These are phyloP conservation scores for Nakaseomyces kungkrabaensis DNA, from an alignment of 1,139 yeast species.

Conservation along the genomic window DNA sequence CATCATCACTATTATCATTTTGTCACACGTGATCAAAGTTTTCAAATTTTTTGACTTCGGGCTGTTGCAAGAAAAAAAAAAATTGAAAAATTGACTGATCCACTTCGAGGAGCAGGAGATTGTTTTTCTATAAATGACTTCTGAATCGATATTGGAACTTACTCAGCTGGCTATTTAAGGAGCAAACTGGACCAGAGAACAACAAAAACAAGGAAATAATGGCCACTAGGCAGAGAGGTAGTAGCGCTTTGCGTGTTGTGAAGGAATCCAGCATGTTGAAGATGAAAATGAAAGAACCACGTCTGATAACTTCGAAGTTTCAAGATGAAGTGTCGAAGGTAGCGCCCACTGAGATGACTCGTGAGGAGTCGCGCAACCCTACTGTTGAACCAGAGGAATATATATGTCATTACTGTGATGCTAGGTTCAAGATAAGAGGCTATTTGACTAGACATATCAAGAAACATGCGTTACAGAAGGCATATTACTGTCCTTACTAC, in stretches of 20 bases:
- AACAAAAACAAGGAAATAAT: background rate
- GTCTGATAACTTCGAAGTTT: background rate
- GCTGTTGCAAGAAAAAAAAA: too few species aligned
- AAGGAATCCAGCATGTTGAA: background rate
- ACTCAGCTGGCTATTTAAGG: too few species aligned
- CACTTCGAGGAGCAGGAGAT: too few species aligned
- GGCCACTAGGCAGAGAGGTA: background rate
- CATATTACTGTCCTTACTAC: conserved; percentile 84
- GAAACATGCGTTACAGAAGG: conserved; percentile 79
- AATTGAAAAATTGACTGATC: too few species aligned
- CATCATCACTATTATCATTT: too few species aligned
- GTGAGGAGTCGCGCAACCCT: background rate
- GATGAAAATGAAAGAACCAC: background rate
- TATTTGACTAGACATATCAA: conserved; percentile 87
- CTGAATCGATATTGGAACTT: too few species aligned
- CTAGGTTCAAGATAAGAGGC: conserved; percentile 76
- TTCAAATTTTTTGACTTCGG: too few species aligned
- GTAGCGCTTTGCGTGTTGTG: background rate
- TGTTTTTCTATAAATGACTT: too few species aligned
- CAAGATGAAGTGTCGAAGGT: background rate
- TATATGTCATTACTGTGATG: conserved; percentile 63
- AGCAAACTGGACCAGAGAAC: too few species aligned
- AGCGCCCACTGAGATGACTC: background rate
- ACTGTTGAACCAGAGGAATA: background rate
- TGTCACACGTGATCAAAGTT: too few species aligned